Evolutionary conservation across 2,329 filamentous ascomycete species (phyloP).

Genomic region (Apiospora kogelbergensis): DNA sequence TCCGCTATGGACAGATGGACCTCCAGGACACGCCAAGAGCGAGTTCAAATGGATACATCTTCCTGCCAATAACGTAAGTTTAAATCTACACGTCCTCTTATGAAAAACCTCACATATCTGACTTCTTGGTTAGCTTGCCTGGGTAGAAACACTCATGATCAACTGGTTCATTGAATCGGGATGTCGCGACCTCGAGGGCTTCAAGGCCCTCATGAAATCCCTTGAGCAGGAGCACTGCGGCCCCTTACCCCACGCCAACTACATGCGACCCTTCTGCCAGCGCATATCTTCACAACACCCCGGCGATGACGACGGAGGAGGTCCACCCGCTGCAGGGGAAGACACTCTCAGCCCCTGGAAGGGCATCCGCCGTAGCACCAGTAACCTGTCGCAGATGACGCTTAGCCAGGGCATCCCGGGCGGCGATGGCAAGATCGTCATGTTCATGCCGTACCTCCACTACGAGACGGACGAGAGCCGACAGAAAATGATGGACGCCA

Average conservation of each 20-base stretch:
- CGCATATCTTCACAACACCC: conserved; percentile 41
- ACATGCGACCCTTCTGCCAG: conserved; percentile 61
- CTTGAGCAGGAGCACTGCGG: conserved; percentile 64
- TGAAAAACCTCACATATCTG: not conserved
- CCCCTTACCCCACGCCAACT: conserved; percentile 56
- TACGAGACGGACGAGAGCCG: conserved; percentile 59
- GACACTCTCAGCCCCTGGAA: conserved; percentile 17
- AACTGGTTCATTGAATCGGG: conserved; percentile 65
- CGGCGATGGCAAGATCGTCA: conserved; percentile 32
- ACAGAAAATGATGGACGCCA: conserved; percentile 56
- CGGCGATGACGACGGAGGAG: conserved; percentile 28
- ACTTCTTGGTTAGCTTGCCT: conserved; percentile 46
- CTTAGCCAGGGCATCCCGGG: conserved; percentile 18
- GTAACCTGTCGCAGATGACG: conserved; percentile 21
- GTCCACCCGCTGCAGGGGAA: conserved; percentile 21
- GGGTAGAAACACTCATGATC: conserved; percentile 58
- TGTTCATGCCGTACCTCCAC: conserved; percentile 63
- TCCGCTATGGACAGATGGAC: conserved; percentile 43
- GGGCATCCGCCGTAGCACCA: conserved; percentile 18
- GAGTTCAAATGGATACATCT: conserved; percentile 54
- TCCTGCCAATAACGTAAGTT: conserved; percentile 47
- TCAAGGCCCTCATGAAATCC: conserved; percentile 61
- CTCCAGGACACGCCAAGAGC: conserved; percentile 40
- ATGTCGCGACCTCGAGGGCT: conserved; percentile 60
- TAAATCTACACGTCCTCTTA: not conserved